Base-by-base conservation (phyloP, 2,329 filamentous ascomycete genomes). In the Gaeumannomyces tritici region DNA sequence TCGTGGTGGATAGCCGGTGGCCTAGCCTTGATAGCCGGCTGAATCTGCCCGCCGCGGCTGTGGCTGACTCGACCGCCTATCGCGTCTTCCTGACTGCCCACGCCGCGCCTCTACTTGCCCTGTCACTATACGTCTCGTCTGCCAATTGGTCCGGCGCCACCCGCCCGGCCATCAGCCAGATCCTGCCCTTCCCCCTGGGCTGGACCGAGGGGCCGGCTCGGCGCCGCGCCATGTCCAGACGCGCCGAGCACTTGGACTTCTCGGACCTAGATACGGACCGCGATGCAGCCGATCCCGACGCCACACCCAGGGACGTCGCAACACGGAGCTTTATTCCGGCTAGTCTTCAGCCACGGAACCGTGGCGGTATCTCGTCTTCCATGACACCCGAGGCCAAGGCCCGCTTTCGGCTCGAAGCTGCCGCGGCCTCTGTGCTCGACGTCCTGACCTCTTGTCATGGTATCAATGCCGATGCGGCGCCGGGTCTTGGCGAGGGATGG, bases 61-160 rank as follows among this genome's bases (percentile, higher is more conserved):
- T 29, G 63, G 72, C 42, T 51, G 42, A 51, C 67, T 68, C 71
- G 24, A 72, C 71, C 59, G 85, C 79, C 65, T 81, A 83, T 75
- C 79, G 84, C 47, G 83, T 90, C 65, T 93, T 93, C 74, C 77
- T 97, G 67, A 80, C 87, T 71, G 83, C 87, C 29, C 86, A 88
- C 63, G 90, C 89, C n/a, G 85, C 87, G 60, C 85, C 89, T 35
- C 83, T 98, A 64, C 74, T 97, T 69, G 90, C 96, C 69, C 86
- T 97, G 63, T 93, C 88, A 61, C 87, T 98, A 68, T 98, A 96
- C 74, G 89, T 95, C 66, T 95, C 92, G 35, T 90, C 89, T 63
- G 86, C 91, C 66, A 97, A 98, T 77, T 99, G 95, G 83, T 81
- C 86, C 62, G 79, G 82, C 56, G 78, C 83, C 59, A 96, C 92